These are phyloP conservation scores for Rusavskia elegans DNA, from an alignment of 495 filamentous ascomycete species.

Conservation along the genomic window DNA sequence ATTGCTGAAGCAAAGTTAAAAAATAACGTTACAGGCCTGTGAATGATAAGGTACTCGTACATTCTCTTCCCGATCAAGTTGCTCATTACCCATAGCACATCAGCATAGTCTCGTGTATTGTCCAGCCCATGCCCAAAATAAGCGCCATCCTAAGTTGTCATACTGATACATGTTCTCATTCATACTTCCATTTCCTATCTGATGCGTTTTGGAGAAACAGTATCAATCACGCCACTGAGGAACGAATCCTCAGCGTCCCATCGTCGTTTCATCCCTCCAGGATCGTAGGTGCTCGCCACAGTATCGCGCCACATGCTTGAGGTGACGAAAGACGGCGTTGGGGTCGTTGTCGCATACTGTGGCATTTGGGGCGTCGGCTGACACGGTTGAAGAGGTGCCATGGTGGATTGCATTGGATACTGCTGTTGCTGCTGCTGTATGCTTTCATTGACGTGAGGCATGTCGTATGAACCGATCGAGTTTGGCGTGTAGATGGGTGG, in stretches of 20 bases:
- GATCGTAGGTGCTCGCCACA: slow-evolving; percentile 76
- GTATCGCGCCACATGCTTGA: slow-evolving; percentile 94
- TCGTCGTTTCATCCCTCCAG: slow-evolving; percentile 54
- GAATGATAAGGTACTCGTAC: background rate
- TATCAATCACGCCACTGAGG: background rate
- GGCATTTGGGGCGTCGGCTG: slow-evolving; percentile 31
- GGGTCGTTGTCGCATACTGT: slow-evolving; percentile 38
- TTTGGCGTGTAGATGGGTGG: slow-evolving; percentile 27
- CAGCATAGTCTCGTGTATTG: background rate
- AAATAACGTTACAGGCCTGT: too few relatives aligned
- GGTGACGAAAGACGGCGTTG: slow-evolving; percentile 57
- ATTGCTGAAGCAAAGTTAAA: too few relatives aligned
- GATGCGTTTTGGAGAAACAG: slow-evolving; percentile 7
- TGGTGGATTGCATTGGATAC: slow-evolving; percentile 7
- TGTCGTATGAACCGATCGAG: slow-evolving; percentile 22
- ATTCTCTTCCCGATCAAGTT: background rate
- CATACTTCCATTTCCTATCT: background rate
- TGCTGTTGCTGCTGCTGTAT: slow-evolving; percentile 16
- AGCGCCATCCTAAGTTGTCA: background rate
- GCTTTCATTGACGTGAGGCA: slow-evolving; percentile 20
- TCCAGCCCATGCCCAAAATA: background rate
- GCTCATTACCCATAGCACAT: background rate
- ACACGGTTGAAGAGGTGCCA: slow-evolving; percentile 21
- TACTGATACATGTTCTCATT: background rate
- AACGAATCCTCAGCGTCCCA: slow-evolving; percentile 34